phyloP scores from a whole-genome alignment of 345 rosid species.

The Salix suchowensis region DNA sequence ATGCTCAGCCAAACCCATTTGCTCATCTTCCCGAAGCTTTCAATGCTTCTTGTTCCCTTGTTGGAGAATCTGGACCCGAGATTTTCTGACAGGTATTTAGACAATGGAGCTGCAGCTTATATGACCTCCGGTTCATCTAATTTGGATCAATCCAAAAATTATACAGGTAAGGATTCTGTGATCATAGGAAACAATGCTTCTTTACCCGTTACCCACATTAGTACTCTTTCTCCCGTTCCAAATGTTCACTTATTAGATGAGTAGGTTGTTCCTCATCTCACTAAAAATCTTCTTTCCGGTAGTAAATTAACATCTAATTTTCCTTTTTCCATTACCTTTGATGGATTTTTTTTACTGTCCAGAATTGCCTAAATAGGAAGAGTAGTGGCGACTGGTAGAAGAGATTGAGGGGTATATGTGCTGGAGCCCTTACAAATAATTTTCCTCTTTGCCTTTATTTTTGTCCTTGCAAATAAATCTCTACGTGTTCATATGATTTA shows the following conservation, averaged over 20 bases:
- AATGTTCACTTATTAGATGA: not conserved
- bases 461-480: slow-evolving; percentile 1
- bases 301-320: slow-evolving; percentile 4
- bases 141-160: not conserved
- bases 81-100: not conserved
- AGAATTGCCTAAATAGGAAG: not conserved
- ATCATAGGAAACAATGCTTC: slow-evolving; percentile 7
- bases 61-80: too few species aligned
- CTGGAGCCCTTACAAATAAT: too few species aligned
- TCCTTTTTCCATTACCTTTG: not conserved
- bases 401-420: not conserved
- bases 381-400: not conserved
- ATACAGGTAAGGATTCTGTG: slow-evolving; percentile 11
- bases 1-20: not conserved
- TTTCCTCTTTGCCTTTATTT: not conserved
- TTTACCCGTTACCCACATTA: slow-evolving; percentile 2
- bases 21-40: not conserved
- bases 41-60: too few species aligned
- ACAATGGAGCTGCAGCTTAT: not conserved
- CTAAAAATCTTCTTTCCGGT: slow-evolving; percentile 8
- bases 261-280: slow-evolving; percentile 7
- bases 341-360: too few species aligned
- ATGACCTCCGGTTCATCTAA: not conserved
- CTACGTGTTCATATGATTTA: not conserved
- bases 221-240: not conserved